phyloP scores from a whole-genome alignment of 257 asterid species.

The Pogostemon cablin region DNA sequence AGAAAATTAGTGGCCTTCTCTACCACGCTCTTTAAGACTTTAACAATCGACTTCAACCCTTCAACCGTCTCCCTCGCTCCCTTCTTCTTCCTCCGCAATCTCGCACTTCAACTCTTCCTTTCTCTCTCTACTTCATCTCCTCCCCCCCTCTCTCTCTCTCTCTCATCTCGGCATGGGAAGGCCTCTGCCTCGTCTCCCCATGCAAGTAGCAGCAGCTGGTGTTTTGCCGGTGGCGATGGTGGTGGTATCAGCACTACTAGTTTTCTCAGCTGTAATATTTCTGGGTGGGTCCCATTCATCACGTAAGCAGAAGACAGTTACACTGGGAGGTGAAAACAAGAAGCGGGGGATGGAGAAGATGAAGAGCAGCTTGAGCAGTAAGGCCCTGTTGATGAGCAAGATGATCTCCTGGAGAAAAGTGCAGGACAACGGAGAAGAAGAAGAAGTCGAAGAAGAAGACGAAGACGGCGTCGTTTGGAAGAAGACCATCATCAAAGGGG shows the following conservation, averaged over 20 bases:
- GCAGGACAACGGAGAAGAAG: constrained; percentile 24
- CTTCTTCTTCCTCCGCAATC: too few relatives aligned
- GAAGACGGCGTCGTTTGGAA: constrained; percentile 64
- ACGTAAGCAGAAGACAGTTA: constrained; percentile 31
- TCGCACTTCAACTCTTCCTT: too few relatives aligned
- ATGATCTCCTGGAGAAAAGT: constrained; percentile 76
- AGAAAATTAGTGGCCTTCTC: too few relatives aligned
- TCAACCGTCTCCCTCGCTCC: too few relatives aligned
- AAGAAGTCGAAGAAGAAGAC: constrained; percentile 1
- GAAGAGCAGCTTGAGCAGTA: constrained; percentile 57
- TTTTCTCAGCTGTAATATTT: constrained; percentile 40
- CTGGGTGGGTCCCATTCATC: constrained; percentile 51
- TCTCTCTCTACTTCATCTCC: too few relatives aligned
- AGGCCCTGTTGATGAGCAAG: constrained; percentile 54
- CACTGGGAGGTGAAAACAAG: constrained; percentile 44
- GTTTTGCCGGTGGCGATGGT: constrained; percentile 34
- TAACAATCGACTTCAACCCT: too few relatives aligned
- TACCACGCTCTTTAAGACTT: too few relatives aligned
- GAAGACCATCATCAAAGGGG: constrained; percentile 78
- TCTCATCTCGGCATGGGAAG: constrained; percentile 37
- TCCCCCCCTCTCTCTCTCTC: too few relatives aligned
- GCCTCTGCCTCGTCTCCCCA: constrained; percentile 12
- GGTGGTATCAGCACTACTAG: constrained; percentile 29
- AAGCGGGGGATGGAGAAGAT: constrained; percentile 38
- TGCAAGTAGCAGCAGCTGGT: constrained; percentile 6